Evolutionary conservation across 495 filamentous ascomycete genomes (phyloP), one percentile per base, ranked within the genome.

Genomic region (Penicillium diatomitis): DNA sequence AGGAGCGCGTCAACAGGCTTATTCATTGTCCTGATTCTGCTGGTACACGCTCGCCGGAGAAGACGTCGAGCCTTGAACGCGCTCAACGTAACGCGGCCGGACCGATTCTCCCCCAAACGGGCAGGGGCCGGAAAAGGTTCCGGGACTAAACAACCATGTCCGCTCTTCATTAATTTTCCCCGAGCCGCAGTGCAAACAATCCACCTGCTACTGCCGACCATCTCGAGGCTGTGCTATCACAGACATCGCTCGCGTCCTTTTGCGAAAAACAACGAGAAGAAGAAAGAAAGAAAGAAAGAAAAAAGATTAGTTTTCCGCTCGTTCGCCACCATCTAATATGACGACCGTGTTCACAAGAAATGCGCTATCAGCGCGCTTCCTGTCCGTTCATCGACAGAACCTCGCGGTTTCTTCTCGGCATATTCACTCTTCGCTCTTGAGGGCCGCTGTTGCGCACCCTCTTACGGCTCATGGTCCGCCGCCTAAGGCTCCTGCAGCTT

Each of bases 381-480:
- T 56, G 32, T 52, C 50, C 1, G 11, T 50, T 36, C 38, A 48
- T 8, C 52, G 53, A 41, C 51, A 12, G 46, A 58, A 54, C 53
- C 44, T 46, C 33, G 48, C 53, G 35, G 37, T 55, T 33, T 51
- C 50, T 32, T 51, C 50, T 32, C 67, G 64, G 32, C 71, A 55
- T 52, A 70, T 86, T n/a, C 77, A 83, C 60, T 78, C 73, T 4
- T 73, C 74, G 5, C 36, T 73, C 8, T 52, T 68, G n/a, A 61
- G 61, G 44, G 62, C 66, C 29, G 84, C 84, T 9, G 76, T 72
- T 42, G 75, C 81, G 12, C 72, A 84, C 12, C 82, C 89, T 32
- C 76, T 87, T 46, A 87, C 86, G 36, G 82, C 87, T 27, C 82
- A 87, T 46, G 91, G 88, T 4, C 91, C 91, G 38, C 91, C 91